phyloP scores from a whole-genome alignment of 2,329 filamentous ascomycete species.

The Aspergillus tamarii region DNA sequence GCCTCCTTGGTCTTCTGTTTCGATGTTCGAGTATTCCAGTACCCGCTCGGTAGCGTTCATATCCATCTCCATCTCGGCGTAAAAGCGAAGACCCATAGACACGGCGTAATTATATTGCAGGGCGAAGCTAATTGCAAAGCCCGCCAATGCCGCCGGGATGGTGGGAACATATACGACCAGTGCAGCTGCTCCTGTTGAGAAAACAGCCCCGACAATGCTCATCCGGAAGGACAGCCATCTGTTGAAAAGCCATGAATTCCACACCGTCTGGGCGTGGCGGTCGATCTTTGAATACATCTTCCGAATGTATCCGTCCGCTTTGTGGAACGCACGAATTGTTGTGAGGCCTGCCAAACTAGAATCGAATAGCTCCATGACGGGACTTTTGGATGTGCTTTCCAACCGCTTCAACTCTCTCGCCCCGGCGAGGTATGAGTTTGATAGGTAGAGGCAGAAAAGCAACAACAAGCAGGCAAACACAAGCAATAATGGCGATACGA shows the following conservation, averaged over 20 bases:
- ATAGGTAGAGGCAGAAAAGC: conserved; percentile 60
- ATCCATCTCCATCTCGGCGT: conserved; percentile 72
- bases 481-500: conserved; percentile 69
- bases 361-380: conserved; percentile 78
- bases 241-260: conserved; percentile 72
- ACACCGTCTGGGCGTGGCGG: conserved; percentile 65
- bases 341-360: conserved; percentile 71
- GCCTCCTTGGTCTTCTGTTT: conserved; percentile 68
- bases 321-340: conserved; percentile 77
- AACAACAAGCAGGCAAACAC: conserved; percentile 63
- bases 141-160: conserved; percentile 72
- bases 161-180: conserved; percentile 64
- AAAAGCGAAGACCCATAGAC: conserved; percentile 69
- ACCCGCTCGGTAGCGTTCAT: conserved; percentile 80
- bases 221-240: conserved; percentile 77
- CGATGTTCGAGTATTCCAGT: conserved; percentile 71
- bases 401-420: conserved; percentile 65
- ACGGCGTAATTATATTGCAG: conserved; percentile 71
- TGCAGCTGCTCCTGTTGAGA: conserved; percentile 66
- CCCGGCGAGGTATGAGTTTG: conserved; percentile 64
- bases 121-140: conserved; percentile 75
- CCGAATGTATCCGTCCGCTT: conserved; percentile 66
- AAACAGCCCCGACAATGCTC: conserved; percentile 71
- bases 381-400: conserved; percentile 74
- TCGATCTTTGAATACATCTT: conserved; percentile 72